phyloP scores from a whole-genome alignment of 179 eudicot species.

The Gypsophila paniculata region DNA sequence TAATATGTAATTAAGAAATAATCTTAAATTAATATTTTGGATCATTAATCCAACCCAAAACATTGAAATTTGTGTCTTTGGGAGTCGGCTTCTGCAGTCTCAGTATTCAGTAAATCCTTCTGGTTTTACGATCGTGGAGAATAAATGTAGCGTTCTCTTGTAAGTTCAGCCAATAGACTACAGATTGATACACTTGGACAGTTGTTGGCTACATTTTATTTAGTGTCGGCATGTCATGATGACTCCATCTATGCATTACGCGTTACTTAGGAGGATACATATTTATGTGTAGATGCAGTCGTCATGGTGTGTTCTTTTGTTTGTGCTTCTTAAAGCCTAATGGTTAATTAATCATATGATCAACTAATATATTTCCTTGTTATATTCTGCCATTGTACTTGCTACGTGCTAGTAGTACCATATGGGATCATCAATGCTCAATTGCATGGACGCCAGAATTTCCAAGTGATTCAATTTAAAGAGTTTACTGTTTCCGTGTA shows the following conservation, averaged over 20 bases:
- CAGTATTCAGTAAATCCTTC: neutral
- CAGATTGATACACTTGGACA: neutral
- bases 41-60: no score
- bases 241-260: no score
- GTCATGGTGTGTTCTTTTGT: neutral
- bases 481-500: constrained; percentile 14
- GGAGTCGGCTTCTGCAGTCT: neutral
- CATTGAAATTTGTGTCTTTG: no score
- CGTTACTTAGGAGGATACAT: neutral
- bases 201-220: neutral
- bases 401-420: neutral
- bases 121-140: neutral
- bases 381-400: neutral
- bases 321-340: neutral
- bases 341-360: no score
- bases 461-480: no score
- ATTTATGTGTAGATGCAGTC: neutral
- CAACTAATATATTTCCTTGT: neutral
- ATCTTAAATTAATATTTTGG: no score
- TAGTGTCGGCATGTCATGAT: no score
- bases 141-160: neutral
- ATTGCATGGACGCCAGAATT: neutral
- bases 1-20: no score
- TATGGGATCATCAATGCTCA: neutral
- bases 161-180: neutral